Evolutionary conservation across 164 flowering plant genomes (phyloP), one percentile per base, ranked within the genome.

Genomic region (Magnolia kwangsiensis): DNA sequence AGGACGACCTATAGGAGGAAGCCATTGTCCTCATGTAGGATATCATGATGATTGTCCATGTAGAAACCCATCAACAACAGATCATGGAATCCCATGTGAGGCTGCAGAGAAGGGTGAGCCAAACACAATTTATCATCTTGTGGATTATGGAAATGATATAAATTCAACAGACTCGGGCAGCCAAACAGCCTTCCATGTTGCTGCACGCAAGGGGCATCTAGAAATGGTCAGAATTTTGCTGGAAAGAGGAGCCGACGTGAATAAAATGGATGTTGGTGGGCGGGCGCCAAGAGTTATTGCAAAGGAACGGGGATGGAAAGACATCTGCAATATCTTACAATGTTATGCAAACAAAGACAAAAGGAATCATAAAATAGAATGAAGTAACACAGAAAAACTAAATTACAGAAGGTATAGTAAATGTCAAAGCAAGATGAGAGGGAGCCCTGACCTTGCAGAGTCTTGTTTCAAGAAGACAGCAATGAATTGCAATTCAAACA

Each of bases 211-310:
- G 9, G 45, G 85, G 50, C 79, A 85, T 75, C 73, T 79, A 27
- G 87, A 86, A 82, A 86, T 81, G 84, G 85, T 80, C 20, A 82
- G 76, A 77, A 68, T 80, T 81, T 82, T 85, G 72, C 79, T 86
- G 13, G 88, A 88, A 71, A 79, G 80, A 80, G 88, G 89, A 71
- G 83, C 84, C 71, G 78, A 83, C 71, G 72, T 80, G n/a, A 84
- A 86, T 51, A 82, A 83, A 74, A 72, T 79, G 65, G 89, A 87
- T 82, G 78, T 83, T 7, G 72, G 75, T 72, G 90, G 86, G 55
- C 76, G 81, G 88, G 84, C 87, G 7, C 82, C 90, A 78, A 86
- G 83, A 82, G 82, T 80, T 72, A 61, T 79, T 73, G 88, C 86
- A 63, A 82, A 84, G 78, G 83, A 84, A 78, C 83, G 76, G 75